Evolutionary conservation across 805 yeast genomes (phyloP).

Genomic region (Candida ulmi): DNA sequence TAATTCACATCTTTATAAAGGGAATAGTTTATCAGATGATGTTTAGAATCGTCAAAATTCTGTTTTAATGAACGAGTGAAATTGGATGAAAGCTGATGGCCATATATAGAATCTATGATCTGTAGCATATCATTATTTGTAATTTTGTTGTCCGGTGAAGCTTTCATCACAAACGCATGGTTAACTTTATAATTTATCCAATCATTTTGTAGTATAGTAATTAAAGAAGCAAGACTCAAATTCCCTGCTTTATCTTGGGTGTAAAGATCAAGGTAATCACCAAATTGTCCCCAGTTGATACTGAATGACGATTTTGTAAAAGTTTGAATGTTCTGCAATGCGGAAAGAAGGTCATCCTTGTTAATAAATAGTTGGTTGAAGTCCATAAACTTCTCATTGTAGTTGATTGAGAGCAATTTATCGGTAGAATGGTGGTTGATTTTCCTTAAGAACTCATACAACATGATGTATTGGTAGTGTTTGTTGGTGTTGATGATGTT

Average conservation of each 20-base stretch:
- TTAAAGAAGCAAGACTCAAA: conserved; percentile 22
- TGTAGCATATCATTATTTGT: conserved; percentile 30
- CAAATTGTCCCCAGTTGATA: conserved; percentile 30
- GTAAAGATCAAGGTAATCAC: conserved; percentile 14
- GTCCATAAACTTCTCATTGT: conserved; percentile 30
- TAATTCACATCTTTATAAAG: conserved; percentile 33
- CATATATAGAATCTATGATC: conserved; percentile 28
- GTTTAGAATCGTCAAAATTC: conserved; percentile 22
- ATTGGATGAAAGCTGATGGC: conserved; percentile 34
- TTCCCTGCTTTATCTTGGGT: conserved; percentile 9
- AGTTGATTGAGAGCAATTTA: conserved; percentile 29
- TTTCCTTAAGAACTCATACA: conserved; percentile 49
- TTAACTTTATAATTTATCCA: conserved; percentile 30
- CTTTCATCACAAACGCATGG: conserved; percentile 26
- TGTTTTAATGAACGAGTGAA: conserved; percentile 27
- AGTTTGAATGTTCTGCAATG: conserved; percentile 27
- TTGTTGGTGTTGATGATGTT: conserved; percentile 43
- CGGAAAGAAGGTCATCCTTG: conserved; percentile 25
- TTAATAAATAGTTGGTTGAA: conserved; percentile 31
- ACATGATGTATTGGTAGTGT: conserved; percentile 42
- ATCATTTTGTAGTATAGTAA: conserved; percentile 36
- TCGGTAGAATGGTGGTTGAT: conserved; percentile 31
- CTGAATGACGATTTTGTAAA: conserved; percentile 27
- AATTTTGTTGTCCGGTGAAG: conserved; percentile 25
- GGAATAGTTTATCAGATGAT: conserved; percentile 27